Base-by-base conservation (phyloP, 2,329 filamentous ascomycete genomes). In the Colletotrichum theobromicola region DNA sequence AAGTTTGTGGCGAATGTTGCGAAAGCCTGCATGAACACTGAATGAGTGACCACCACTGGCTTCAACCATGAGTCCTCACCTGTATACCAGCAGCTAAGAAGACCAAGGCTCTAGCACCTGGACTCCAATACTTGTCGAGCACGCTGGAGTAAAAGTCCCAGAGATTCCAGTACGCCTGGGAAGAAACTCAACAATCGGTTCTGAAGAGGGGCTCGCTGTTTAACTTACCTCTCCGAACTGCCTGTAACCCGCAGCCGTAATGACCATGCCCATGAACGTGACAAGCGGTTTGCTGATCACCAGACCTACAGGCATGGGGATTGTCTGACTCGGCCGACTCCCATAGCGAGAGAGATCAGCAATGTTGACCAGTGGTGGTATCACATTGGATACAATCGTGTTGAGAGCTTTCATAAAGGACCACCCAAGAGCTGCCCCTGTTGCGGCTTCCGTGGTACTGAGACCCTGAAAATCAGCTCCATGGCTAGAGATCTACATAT, bases 101-200 rank as follows among this genome's bases (percentile, higher is more conserved):
- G 6, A 72, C 50, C 15, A 37, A 18, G 0, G 69, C 16, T 50
- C 69, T 18, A 7, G 69, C 62, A 13, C 53, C 63, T 9, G 69
- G 69, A 5, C 69, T 21, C 69, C 62, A 67, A 30, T 72, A 72
- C 18, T 57, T 50, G 53, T 67, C 63, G 15, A 72, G 63, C 16
- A 72, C 53, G 21, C 46, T 42, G 12, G 30, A 46, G 15, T 69
- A 69, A 13, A 74, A 67, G 53, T 72, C 69, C 69, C 69, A 72
- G 7, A 72, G n/a, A 53, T 72, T 72, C 69, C 69, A 72, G 55
- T 67, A 58, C 4, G 53, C 53, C 46, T 66, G 9, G 2, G 0
- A 34, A 26, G 5, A 12, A 21, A 37, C 2, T 32, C 15, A n/a
- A 4, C 26, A 5, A 21, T 13, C 13, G 21, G 30, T 7, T 3